Evolutionary conservation across 2,329 filamentous ascomycete genomes (phyloP).

Genomic region (Coniella vitis): DNA sequence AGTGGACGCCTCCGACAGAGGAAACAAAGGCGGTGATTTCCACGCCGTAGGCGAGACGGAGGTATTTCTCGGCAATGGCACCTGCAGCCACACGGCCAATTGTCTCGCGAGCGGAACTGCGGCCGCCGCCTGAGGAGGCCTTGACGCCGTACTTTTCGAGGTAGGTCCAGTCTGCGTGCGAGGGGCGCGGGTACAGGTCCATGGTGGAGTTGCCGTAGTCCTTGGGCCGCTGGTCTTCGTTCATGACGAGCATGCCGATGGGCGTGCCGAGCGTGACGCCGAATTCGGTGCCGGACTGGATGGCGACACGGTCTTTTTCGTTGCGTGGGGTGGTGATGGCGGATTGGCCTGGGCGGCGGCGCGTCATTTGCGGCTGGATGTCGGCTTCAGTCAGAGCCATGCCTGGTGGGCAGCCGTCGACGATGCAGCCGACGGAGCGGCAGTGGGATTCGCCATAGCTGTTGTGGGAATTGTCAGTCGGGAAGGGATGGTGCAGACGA

Average conservation of each 20-base stretch:
- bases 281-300: slow-evolving; percentile 88
- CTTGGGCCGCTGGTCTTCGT: slow-evolving; percentile 86
- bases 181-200: slow-evolving; percentile 83
- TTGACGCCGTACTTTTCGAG: slow-evolving; percentile 95
- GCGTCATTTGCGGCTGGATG: slow-evolving; percentile 92
- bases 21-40: slow-evolving; percentile 90
- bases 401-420: slow-evolving; percentile 86
- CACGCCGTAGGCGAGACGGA: slow-evolving; percentile 70
- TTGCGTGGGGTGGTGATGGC: slow-evolving; percentile 86
- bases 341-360: slow-evolving; percentile 81
- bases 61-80: slow-evolving; percentile 89
- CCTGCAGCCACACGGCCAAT: slow-evolving; percentile 89
- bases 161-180: slow-evolving; percentile 95
- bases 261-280: slow-evolving; percentile 87
- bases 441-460: slow-evolving; percentile 85
- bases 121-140: slow-evolving; percentile 81
- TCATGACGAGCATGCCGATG: slow-evolving; percentile 79
- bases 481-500: slow-evolving; percentile 3
- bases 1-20: slow-evolving; percentile 72
- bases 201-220: slow-evolving; percentile 90
- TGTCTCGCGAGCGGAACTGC: slow-evolving; percentile 89
- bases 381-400: slow-evolving; percentile 78
- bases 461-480: slow-evolving; percentile 14
- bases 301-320: slow-evolving; percentile 86
- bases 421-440: slow-evolving; percentile 86